phyloP scores from a whole-genome alignment of 768 basidiomycete genomes.

The Lyophyllum decastes region DNA sequence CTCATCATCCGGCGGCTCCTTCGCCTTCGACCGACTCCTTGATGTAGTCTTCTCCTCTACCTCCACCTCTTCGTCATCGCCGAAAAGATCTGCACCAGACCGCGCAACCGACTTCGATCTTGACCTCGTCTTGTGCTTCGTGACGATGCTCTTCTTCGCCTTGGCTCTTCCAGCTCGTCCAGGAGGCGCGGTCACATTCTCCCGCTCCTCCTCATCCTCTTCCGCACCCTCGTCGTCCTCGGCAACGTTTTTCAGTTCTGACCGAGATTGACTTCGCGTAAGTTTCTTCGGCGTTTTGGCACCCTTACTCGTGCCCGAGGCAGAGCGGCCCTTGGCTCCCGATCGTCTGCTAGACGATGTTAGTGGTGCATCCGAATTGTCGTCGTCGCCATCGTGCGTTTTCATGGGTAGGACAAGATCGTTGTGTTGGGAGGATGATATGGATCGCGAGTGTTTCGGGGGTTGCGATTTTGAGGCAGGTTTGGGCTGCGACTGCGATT shows the following conservation, averaged over 20 bases:
- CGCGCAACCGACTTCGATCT: slow-evolving; percentile 22
- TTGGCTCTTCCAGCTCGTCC: slow-evolving; percentile 5
- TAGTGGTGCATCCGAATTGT: slow-evolving; percentile 17
- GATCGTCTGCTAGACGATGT: slow-evolving; percentile 21
- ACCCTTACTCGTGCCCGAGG: slow-evolving; percentile 2
- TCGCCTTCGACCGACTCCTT: slow-evolving; percentile 12
- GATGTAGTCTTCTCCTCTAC: slow-evolving; percentile 6
- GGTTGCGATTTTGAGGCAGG: slow-evolving; percentile 27
- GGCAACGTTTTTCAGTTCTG: slow-evolving; percentile 14
- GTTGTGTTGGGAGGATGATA: slow-evolving; percentile 28
- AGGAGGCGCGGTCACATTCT: not conserved
- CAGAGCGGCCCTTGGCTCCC: slow-evolving; percentile 2
- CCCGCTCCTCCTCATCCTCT: slow-evolving; percentile 15
- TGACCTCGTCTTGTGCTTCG: slow-evolving; percentile 22
- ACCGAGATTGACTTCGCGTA: slow-evolving; percentile 16
- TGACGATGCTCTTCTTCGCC: slow-evolving; percentile 8
- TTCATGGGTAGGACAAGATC: slow-evolving; percentile 41
- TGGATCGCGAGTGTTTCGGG: slow-evolving; percentile 28
- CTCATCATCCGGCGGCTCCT: slow-evolving; percentile 7
- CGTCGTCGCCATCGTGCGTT: slow-evolving; percentile 35
- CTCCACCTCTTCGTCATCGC: slow-evolving; percentile 17
- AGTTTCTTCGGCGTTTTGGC: slow-evolving; percentile 18
- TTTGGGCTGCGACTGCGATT: slow-evolving; percentile 21
- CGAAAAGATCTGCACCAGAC: slow-evolving; percentile 2
- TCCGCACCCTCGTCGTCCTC: slow-evolving; percentile 28